A percentile compares a stretch with the other conserved stretches of the same genome.
Conservation (phyloP, 345 rosid genomes). For the Rhodamnia argentea region DNA sequence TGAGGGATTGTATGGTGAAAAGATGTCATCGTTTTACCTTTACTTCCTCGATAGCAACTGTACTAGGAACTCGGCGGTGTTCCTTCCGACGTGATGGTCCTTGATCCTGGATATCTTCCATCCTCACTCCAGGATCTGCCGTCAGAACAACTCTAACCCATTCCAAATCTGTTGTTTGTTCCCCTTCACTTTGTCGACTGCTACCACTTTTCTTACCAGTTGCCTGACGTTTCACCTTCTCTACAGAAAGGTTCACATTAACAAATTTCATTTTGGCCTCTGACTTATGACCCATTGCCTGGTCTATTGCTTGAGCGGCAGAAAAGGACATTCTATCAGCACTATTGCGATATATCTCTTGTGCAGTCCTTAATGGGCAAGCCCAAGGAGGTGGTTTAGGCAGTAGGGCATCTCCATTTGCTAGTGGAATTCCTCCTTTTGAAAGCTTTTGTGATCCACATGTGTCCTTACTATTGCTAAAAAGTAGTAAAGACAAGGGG, state of each 20-base stretch:
- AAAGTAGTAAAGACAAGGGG: neutral
- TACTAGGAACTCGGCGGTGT: constrained; percentile 99
- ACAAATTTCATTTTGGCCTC: constrained; percentile 72
- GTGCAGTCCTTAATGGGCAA: constrained; percentile 95
- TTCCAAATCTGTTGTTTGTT: constrained; percentile 45
- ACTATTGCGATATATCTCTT: constrained; percentile 94
- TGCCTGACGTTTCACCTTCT: constrained; percentile 21
- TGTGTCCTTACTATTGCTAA: constrained; percentile 60
- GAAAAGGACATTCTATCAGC: constrained; percentile 92
- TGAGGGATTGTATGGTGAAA: neutral
- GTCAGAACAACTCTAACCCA: constrained; percentile 91
- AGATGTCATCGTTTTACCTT: constrained; percentile 38
- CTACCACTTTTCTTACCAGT: constrained; percentile 9
- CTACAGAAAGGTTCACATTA: constrained; percentile 56
- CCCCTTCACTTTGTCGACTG: constrained; percentile 11
- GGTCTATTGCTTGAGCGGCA: constrained; percentile 97
- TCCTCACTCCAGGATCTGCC: constrained; percentile 67
- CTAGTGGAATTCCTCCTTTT: constrained; percentile 95
- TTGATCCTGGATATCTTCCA: constrained; percentile 68
- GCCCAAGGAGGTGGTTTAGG: constrained; percentile 99
- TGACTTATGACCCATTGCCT: constrained; percentile 85
- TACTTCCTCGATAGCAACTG: constrained; percentile 96
- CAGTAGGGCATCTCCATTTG: constrained; percentile 93
- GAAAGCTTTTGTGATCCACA: constrained; percentile 79
- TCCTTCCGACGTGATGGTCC: constrained; percentile 62